Conservation (phyloP, 75 land plant species). For the Isoetes taiwanensis region DNA sequence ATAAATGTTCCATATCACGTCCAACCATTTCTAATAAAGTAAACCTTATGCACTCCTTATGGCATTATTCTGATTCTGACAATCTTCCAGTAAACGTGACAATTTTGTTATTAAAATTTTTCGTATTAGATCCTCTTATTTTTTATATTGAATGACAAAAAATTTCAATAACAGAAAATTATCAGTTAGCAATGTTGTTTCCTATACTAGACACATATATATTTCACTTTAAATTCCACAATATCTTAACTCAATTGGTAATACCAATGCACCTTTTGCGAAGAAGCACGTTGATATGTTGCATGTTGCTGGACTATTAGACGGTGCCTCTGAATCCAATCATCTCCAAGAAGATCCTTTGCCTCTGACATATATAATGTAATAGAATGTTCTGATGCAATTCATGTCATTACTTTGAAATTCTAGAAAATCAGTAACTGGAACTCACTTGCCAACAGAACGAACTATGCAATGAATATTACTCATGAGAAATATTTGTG, state of each 20-base stretch:
- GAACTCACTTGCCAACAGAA: constrained; percentile 15
- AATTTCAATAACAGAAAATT: too few species aligned
- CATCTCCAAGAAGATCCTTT: constrained; percentile 14
- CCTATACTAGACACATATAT: not conserved
- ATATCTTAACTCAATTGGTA: not conserved
- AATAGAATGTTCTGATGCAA: not conserved
- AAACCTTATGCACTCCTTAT: not conserved
- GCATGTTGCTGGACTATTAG: constrained; percentile 22
- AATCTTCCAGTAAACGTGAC: too few species aligned
- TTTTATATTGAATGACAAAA: too few species aligned
- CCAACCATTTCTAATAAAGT: not conserved
- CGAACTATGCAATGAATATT: constrained; percentile 22
- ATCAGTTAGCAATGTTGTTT: too few species aligned
- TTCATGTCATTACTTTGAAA: not conserved
- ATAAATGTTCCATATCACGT: not conserved
- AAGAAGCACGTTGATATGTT: constrained; percentile 18
- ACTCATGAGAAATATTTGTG: constrained; percentile 23
- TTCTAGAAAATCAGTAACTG: not conserved
- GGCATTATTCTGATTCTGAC: too few species aligned
- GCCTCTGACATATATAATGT: constrained; percentile 18
- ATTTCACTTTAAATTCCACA: not conserved
- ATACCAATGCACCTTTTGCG: constrained; percentile 11
- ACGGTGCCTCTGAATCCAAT: constrained; percentile 23
- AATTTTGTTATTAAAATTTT: too few species aligned
- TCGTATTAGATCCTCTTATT: too few species aligned